These are phyloP conservation scores for Capsella rubella DNA, from an alignment of 441 rosid genomes.

Conservation along the genomic window DNA sequence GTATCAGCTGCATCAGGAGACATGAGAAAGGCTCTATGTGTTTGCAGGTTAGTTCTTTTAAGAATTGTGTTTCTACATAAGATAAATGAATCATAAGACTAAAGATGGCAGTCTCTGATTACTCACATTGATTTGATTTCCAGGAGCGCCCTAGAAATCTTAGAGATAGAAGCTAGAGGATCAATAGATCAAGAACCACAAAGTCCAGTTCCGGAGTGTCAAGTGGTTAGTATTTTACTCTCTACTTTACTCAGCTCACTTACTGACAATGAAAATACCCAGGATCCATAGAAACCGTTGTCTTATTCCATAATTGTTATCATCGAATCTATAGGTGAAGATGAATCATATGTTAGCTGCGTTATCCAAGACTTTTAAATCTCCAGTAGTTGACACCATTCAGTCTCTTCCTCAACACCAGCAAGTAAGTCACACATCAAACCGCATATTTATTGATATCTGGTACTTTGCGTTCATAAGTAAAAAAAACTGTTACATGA, in stretches of 20 bases:
- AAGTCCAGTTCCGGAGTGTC: constrained; percentile 38
- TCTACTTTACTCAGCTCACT: constrained; percentile 10
- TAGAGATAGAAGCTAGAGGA: constrained; percentile 73
- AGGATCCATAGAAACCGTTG: neutral
- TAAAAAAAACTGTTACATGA: neutral
- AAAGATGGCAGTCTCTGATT: neutral
- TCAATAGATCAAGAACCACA: constrained; percentile 41
- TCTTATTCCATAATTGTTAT: constrained; percentile 18
- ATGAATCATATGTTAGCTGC: constrained; percentile 88
- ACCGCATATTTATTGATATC: neutral
- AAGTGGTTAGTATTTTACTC: constrained; percentile 40
- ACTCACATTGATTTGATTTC: constrained; percentile 27
- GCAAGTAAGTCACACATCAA: constrained; percentile 62
- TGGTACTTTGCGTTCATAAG: neutral
- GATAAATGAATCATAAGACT: neutral
- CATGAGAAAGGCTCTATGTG: constrained; percentile 90
- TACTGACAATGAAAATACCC: constrained; percentile 6
- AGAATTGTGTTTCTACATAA: neutral
- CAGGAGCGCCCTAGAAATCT: constrained; percentile 85
- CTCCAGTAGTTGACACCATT: constrained; percentile 82
- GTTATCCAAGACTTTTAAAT: constrained; percentile 78
- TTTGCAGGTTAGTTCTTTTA: constrained; percentile 71
- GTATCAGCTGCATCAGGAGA: constrained; percentile 97
- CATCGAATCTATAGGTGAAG: constrained; percentile 59
- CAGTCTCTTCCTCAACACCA: constrained; percentile 97